Evolutionary conservation across 169 alveolate genomes (phyloP).

Genomic region (Eimeria tenella): DNA sequence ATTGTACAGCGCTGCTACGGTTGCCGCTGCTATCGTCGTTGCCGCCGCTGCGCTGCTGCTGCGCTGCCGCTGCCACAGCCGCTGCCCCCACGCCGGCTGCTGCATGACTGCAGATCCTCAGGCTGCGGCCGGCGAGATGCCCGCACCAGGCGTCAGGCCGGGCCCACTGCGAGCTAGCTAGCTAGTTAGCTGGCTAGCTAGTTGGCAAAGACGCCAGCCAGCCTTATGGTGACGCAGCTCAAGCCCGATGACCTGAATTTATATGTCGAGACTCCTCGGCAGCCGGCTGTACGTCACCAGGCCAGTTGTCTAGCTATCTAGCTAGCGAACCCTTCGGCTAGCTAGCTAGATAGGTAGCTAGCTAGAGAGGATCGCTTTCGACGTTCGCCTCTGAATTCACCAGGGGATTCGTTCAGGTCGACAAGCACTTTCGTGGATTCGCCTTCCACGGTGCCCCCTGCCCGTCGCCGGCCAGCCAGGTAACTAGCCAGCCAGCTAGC

Average conservation of each 20-base stretch:
- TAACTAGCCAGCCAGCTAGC: background rate
- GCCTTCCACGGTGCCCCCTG: too few relatives aligned
- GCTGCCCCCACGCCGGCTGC: background rate
- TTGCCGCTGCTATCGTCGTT: background rate
- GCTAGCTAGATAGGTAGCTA: background rate
- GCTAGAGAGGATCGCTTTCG: background rate
- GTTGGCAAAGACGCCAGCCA: too few relatives aligned
- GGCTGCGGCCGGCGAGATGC: too few relatives aligned
- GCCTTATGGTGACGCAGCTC: too few relatives aligned
- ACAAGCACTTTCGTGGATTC: too few relatives aligned
- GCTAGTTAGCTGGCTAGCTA: too few relatives aligned
- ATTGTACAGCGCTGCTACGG: background rate
- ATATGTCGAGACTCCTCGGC: background rate
- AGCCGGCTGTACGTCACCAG: background rate
- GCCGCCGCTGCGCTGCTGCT: background rate
- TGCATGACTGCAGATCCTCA: too few relatives aligned
- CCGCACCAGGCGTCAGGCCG: too few relatives aligned
- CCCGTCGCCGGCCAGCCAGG: background rate
- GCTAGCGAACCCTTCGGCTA: background rate
- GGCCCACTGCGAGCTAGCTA: too few relatives aligned
- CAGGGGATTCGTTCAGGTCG: too few relatives aligned
- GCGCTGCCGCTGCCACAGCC: background rate
- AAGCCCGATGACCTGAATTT: too few relatives aligned
- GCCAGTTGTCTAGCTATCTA: background rate
- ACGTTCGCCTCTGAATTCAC: too few relatives aligned